Evolutionary conservation across 2,329 filamentous ascomycete genomes (phyloP).

Genomic region (Tothia fuscella): DNA sequence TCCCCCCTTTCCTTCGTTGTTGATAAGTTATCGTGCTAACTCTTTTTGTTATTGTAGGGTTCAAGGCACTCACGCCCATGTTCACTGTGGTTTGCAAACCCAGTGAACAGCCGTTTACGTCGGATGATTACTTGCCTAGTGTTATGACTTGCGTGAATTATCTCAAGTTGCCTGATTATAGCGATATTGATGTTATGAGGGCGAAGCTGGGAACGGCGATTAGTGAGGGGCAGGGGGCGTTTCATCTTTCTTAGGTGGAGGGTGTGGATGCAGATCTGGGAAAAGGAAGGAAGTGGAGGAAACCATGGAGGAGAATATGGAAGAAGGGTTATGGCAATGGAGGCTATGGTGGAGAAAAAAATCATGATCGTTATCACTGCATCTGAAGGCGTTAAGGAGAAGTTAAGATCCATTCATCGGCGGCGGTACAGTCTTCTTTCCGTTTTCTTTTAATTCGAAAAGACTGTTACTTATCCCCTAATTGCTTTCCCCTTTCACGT

Average conservation of each 20-base stretch:
- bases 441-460: too few relatives aligned
- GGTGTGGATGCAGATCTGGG: neutral
- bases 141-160: conserved; percentile 99
- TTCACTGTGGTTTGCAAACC: conserved; percentile 99
- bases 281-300: neutral
- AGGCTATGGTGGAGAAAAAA: too few relatives aligned
- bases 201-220: conserved; percentile 75
- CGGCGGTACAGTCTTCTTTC: too few relatives aligned
- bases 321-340: too few relatives aligned
- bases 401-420: too few relatives aligned
- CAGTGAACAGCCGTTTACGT: conserved; percentile 85
- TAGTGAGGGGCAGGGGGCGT: conserved; percentile 91
- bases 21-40: conserved; percentile 5
- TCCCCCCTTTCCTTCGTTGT: conserved; percentile 9
- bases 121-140: conserved; percentile 96
- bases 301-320: too few relatives aligned
- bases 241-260: conserved; percentile 66
- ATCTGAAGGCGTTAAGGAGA: too few relatives aligned
- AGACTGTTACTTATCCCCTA: too few relatives aligned
- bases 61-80: conserved; percentile 94
- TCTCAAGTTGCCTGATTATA: conserved; percentile 93
- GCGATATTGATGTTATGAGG: conserved; percentile 60
- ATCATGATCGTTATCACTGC: too few relatives aligned
- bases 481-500: too few relatives aligned
- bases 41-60: conserved; percentile 52